phyloP scores from a whole-genome alignment of 2,329 filamentous ascomycete genomes.

The Cercospora nicotianae region DNA sequence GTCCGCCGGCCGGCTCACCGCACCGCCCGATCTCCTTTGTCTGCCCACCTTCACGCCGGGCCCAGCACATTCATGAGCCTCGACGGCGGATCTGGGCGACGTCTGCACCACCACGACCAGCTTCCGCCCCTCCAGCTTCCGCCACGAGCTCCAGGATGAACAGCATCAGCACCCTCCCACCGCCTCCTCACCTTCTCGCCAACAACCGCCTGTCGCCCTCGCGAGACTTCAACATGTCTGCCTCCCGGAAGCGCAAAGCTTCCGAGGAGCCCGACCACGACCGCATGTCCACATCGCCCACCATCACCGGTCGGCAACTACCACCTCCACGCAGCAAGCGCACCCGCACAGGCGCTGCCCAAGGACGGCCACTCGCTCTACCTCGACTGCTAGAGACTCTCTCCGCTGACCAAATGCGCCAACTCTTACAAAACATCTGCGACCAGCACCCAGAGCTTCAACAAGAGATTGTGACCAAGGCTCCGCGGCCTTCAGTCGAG shows the following conservation, averaged over 20 bases:
- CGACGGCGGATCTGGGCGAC: conserved; percentile 1
- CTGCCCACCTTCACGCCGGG: not conserved
- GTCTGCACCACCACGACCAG: not conserved
- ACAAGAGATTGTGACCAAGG: conserved; percentile 77
- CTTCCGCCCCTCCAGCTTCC: not conserved
- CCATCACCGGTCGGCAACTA: conserved; percentile 67
- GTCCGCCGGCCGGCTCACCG: not conserved
- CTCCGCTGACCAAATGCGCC: conserved; percentile 78
- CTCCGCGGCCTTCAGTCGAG: conserved; percentile 81
- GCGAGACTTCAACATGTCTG: conserved; percentile 45
- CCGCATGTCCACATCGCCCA: conserved; percentile 89
- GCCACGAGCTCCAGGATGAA: conserved; percentile 52
- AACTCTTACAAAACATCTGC: conserved; percentile 86
- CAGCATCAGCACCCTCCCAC: conserved; percentile 58
- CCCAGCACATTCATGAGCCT: not conserved
- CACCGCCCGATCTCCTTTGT: conserved; percentile 3
- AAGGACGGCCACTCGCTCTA: conserved; percentile 63
- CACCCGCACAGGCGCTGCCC: conserved; percentile 64
- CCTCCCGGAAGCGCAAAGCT: conserved; percentile 79
- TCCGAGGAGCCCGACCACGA: conserved; percentile 66
- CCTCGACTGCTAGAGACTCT: conserved; percentile 90
- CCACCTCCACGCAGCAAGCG: conserved; percentile 61
- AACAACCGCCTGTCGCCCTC: conserved; percentile 61
- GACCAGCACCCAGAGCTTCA: conserved; percentile 83
- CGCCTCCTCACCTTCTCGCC: conserved; percentile 62